Percentiles rank a stretch among this genome's conserved stretches.
These are phyloP conservation scores for Macrotyloma uniflorum DNA, from an alignment of 306 rosid species.

Conservation along the genomic window DNA sequence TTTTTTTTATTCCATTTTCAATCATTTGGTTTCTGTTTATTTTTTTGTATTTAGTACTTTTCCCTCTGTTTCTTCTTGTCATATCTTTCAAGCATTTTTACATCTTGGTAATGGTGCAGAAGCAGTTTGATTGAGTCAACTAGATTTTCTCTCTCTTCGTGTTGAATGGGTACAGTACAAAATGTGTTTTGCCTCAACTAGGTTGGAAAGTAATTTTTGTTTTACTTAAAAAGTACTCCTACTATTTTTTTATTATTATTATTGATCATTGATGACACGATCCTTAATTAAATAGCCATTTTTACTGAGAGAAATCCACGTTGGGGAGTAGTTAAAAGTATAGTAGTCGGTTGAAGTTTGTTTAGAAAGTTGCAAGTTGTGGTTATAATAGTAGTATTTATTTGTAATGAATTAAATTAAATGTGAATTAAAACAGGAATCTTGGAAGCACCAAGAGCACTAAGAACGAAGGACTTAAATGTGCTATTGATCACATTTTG, in stretches of 20 bases:
- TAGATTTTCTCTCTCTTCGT: not conserved
- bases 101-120: not conserved
- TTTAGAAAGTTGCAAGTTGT: not conserved
- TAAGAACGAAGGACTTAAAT: conserved; percentile 61
- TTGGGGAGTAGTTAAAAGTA: not conserved
- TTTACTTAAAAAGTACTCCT: no score
- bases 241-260: no score
- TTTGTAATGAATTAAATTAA: not conserved
- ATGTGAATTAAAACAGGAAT: conserved; percentile 53
- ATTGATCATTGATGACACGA: not conserved
- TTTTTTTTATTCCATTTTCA: not conserved
- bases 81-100: not conserved
- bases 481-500: conserved; percentile 87
- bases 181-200: not conserved
- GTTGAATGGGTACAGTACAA: not conserved
- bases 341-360: not conserved
- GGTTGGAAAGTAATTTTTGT: not conserved
- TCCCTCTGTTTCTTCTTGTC: not conserved
- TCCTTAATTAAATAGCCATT: not conserved
- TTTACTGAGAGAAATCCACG: not conserved
- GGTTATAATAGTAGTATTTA: not conserved
- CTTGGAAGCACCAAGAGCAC: conserved; percentile 53
- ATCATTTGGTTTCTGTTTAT: not conserved
- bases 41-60: not conserved
- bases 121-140: not conserved